phyloP scores from a whole-genome alignment of 306 rosid genomes.

The Dryas drummondii region DNA sequence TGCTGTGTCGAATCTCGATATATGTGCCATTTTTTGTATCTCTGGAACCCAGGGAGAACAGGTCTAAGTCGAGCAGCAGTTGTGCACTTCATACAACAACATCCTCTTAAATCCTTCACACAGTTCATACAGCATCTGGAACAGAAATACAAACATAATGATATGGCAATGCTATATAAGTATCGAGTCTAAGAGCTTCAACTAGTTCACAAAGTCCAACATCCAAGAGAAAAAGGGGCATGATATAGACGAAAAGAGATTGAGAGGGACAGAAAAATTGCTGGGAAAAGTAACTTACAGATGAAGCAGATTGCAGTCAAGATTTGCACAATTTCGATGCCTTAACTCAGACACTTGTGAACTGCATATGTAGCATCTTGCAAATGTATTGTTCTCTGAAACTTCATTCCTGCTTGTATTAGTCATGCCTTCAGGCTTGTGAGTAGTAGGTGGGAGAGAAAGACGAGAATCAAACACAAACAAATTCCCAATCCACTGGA shows the following conservation, averaged over 20 bases:
- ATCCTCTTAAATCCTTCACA: constrained; percentile 60
- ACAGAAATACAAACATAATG: not conserved
- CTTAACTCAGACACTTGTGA: constrained; percentile 63
- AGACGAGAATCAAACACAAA: constrained; percentile 93
- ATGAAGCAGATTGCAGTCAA: constrained; percentile 86
- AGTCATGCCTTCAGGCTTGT: constrained; percentile 40
- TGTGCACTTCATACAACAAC: constrained; percentile 75
- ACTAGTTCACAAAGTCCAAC: not conserved
- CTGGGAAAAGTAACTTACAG: constrained; percentile 53
- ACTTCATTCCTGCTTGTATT: constrained; percentile 32
- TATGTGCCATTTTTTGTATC: constrained; percentile 79
- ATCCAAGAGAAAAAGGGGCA: not conserved
- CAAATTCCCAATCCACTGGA: constrained; percentile 82
- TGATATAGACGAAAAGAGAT: not conserved
- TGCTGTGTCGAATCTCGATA: constrained; percentile 59
- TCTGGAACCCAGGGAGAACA: constrained; percentile 52
- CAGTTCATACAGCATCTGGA: constrained; percentile 77
- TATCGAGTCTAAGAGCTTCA: not conserved
- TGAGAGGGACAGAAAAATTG: constrained; percentile 14
- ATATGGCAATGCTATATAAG: not conserved
- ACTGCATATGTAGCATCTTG: constrained; percentile 67
- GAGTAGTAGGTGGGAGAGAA: constrained; percentile 72
- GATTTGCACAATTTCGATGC: constrained; percentile 92
- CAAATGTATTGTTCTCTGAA: constrained; percentile 51
- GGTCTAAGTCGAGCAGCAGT: constrained; percentile 83